phyloP scores from a whole-genome alignment of 202 grass and related monocot species.

The Hordeum pubiflorum region DNA sequence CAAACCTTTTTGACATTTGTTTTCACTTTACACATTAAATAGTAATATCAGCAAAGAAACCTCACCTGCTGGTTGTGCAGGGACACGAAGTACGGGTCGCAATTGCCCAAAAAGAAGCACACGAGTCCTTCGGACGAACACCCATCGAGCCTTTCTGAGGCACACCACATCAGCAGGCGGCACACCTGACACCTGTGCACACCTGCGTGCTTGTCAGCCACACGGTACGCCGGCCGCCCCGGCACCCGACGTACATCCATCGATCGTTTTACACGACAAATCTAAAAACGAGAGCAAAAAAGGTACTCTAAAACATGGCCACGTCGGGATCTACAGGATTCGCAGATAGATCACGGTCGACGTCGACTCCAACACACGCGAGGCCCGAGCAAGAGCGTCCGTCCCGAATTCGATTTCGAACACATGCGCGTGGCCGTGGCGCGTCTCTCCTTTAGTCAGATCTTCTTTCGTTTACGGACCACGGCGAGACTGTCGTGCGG shows the following conservation, averaged over 20 bases:
- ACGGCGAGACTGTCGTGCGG: neutral
- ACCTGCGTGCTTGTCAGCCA: neutral
- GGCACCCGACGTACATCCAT: neutral
- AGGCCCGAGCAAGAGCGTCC: neutral
- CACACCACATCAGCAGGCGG: slow-evolving; percentile 19
- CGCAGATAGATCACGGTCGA: neutral
- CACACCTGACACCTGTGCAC: neutral
- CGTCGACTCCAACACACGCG: neutral
- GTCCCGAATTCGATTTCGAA: neutral
- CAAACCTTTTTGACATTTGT: slow-evolving; percentile 15
- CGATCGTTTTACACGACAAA: neutral
- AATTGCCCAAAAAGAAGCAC: neutral
- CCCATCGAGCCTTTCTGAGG: neutral
- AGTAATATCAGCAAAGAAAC: neutral
- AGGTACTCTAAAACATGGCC: neutral
- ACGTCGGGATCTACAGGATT: neutral
- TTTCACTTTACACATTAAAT: neutral
- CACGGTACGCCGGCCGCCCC: too few relatives aligned
- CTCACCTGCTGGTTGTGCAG: neutral
- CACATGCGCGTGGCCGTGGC: too few relatives aligned
- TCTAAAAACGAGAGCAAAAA: neutral
- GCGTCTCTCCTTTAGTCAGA: neutral
- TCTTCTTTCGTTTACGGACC: neutral
- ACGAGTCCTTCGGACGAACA: neutral
- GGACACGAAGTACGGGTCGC: neutral